A percentile compares a stretch with the other conserved stretches of the same genome.
phyloP scores from a whole-genome alignment of 2,329 filamentous ascomycete species.

The Bipolaris bicolor region DNA sequence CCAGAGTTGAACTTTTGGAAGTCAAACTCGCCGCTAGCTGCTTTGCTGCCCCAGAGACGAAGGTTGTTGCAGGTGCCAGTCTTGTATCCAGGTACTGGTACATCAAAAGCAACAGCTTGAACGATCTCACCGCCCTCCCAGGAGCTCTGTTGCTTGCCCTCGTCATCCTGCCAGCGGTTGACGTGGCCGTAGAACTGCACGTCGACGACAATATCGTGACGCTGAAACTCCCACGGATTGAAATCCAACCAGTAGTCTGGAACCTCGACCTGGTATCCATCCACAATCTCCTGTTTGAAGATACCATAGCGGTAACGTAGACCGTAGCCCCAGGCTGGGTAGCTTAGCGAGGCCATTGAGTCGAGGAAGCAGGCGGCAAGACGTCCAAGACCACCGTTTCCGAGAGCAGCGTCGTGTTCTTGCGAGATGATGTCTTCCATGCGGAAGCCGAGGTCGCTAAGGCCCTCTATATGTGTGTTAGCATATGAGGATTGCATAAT shows the following conservation, averaged over 20 bases:
- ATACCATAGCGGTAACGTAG: conserved; percentile 92
- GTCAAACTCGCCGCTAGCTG: conserved; percentile 95
- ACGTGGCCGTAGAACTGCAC: conserved; percentile 96
- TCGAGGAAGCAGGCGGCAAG: conserved; percentile 97
- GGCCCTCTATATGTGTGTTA: conserved; percentile 67
- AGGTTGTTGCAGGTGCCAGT: conserved; percentile 95
- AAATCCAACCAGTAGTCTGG: conserved; percentile 99
- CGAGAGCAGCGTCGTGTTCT: conserved; percentile 94
- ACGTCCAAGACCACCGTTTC: conserved; percentile 93
- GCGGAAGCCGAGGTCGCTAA: conserved; percentile 89
- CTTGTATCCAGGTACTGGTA: conserved; percentile 84
- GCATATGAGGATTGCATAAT: conserved; percentile 5
- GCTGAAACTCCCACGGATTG: conserved; percentile 98
- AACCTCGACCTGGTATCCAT: conserved; percentile 97
- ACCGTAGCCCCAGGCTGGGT: conserved; percentile 96
- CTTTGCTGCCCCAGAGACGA: conserved; percentile 96
- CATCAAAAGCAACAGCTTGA: conserved; percentile 90
- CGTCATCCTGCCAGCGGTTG: conserved; percentile 71
- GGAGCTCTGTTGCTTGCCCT: conserved; percentile 73
- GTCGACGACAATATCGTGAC: conserved; percentile 93
- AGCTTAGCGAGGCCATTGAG: conserved; percentile 92
- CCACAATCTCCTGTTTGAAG: conserved; percentile 99
- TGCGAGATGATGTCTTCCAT: conserved; percentile 95
- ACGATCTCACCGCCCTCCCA: conserved; percentile 97
- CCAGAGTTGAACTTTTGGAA: conserved; percentile 99